A percentile compares a stretch with the other conserved stretches of the same genome.
Conservation (phyloP, 2,329 filamentous ascomycete species). For the Eurotiales sp. region DNA sequence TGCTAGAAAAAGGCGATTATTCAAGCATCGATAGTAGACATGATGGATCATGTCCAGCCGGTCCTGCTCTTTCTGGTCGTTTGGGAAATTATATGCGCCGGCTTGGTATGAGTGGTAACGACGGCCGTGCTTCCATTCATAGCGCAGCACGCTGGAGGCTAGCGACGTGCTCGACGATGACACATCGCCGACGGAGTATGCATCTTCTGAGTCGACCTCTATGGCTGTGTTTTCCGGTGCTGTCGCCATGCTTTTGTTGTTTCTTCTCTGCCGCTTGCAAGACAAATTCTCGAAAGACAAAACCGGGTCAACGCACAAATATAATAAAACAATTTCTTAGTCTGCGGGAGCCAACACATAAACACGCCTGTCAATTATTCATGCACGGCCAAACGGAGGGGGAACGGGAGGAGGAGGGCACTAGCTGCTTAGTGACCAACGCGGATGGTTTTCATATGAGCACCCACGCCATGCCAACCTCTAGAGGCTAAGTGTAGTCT, state of each 20-base stretch:
- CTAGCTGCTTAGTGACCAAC: too few species aligned
- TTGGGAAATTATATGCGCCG: slow-evolving; percentile 30
- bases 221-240: not conserved
- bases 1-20: slow-evolving; percentile 32
- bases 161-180: slow-evolving; percentile 11
- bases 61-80: slow-evolving; percentile 39
- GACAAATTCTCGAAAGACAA: too few species aligned
- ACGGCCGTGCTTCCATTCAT: slow-evolving; percentile 20
- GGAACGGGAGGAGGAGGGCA: too few species aligned
- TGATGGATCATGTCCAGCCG: slow-evolving; percentile 41
- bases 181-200: slow-evolving; percentile 13
- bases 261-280: too few species aligned
- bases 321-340: too few species aligned
- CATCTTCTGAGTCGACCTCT: slow-evolving; percentile 5
- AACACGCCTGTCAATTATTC: too few species aligned
- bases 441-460: too few species aligned
- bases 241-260: not conserved
- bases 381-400: too few species aligned
- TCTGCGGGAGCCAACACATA: too few species aligned
- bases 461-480: too few species aligned
- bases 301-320: too few species aligned
- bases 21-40: slow-evolving; percentile 24
- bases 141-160: slow-evolving; percentile 5
- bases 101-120: slow-evolving; percentile 19
- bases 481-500: too few species aligned